These are phyloP conservation scores for Mycena indigotica DNA, from an alignment of 768 basidiomycete species.

Conservation along the genomic window DNA sequence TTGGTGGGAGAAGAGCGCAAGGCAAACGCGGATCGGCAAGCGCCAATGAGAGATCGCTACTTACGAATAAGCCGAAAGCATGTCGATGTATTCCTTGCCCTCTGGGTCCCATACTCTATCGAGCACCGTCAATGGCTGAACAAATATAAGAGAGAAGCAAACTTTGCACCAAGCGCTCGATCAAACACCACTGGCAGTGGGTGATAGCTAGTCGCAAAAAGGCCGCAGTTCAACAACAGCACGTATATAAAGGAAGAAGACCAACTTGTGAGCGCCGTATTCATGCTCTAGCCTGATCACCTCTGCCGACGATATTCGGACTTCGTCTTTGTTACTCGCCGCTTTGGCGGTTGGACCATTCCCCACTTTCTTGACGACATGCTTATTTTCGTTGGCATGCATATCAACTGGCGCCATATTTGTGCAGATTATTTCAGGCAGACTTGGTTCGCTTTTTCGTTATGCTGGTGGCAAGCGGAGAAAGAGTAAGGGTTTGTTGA, in stretches of 20 bases:
- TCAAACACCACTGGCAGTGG: conserved; percentile 95
- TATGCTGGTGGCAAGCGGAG: background rate
- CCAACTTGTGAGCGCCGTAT: conserved; percentile 89
- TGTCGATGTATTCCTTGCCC: conserved; percentile 95
- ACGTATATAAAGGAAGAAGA: conserved; percentile 24
- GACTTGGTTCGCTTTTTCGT: no score
- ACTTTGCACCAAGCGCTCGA: conserved; percentile 86
- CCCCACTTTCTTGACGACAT: conserved; percentile 31
- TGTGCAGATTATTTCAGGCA: background rate
- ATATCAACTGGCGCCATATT: background rate
- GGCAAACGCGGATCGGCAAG: conserved; percentile 9
- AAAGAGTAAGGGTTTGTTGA: background rate
- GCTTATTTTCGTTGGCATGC: conserved; percentile 30
- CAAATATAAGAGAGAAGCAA: conserved; percentile 37
- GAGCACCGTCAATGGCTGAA: conserved; percentile 11
- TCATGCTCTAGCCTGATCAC: conserved; percentile 82
- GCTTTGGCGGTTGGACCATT: background rate
- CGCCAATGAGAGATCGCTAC: no score
- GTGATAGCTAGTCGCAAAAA: conserved; percentile 76
- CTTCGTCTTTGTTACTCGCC: no score
- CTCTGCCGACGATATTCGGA: conserved; percentile 57
- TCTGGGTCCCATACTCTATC: conserved; percentile 90
- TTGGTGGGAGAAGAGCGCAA: conserved; percentile 8
- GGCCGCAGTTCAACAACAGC: conserved; percentile 40
- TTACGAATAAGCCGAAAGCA: conserved; percentile 97